Conservation (phyloP, 139 green algal species). For the Chlamydomonas eustigma region DNA sequence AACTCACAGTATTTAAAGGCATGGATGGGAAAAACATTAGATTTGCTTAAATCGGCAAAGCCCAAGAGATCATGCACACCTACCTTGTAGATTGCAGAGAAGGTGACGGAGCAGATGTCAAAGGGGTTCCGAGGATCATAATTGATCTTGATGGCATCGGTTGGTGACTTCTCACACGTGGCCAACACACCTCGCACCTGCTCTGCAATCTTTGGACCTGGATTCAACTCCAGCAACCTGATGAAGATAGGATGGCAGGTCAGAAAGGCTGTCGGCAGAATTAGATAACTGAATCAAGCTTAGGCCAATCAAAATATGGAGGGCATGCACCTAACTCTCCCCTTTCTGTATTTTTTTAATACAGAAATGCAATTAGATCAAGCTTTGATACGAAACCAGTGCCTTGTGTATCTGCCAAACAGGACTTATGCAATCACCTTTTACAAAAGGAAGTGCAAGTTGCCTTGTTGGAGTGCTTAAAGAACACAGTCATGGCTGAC, state of each 20-base stretch:
- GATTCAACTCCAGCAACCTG: slow-evolving; percentile 92
- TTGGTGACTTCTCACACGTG: slow-evolving; percentile 87
- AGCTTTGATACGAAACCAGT: too few relatives aligned
- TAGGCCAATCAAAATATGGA: too few relatives aligned
- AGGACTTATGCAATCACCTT: slow-evolving; percentile 22
- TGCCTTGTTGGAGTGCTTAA: slow-evolving; percentile 92
- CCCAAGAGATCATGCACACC: too few relatives aligned
- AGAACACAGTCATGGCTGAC: slow-evolving; percentile 90
- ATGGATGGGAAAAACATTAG: too few relatives aligned
- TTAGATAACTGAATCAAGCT: too few relatives aligned
- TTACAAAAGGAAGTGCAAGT: slow-evolving; percentile 88
- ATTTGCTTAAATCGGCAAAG: too few relatives aligned
- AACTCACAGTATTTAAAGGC: too few relatives aligned
- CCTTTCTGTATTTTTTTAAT: too few relatives aligned
- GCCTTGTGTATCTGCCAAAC: background rate
- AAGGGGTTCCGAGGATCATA: slow-evolving; percentile 99
- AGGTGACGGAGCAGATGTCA: slow-evolving; percentile 90
- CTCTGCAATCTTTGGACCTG: slow-evolving; percentile 71
- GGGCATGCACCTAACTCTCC: too few relatives aligned
- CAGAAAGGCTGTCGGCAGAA: too few relatives aligned
- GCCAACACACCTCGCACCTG: slow-evolving; percentile 83
- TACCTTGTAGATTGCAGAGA: slow-evolving; percentile 92
- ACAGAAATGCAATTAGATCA: too few relatives aligned
- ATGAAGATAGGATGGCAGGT: too few relatives aligned
- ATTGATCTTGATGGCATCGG: slow-evolving; percentile 81